Conservation (phyloP, 2,329 filamentous ascomycete species). For the Colletotrichum filicis region DNA sequence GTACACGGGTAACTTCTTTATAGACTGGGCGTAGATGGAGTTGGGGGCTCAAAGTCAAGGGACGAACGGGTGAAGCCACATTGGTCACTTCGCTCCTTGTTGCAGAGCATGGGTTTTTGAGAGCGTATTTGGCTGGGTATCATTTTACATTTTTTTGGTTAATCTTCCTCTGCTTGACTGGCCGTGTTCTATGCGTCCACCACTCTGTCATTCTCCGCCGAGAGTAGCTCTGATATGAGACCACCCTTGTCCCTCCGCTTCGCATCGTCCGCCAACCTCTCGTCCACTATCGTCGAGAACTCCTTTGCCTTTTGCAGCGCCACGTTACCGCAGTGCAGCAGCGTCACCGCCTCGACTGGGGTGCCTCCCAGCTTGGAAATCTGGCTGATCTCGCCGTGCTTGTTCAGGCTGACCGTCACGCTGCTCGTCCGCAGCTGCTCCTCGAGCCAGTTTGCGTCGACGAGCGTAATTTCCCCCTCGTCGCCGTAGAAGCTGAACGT, state of each 20-base stretch:
- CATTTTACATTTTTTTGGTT: slow-evolving; percentile 31
- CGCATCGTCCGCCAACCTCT: slow-evolving; percentile 79
- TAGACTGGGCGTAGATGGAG: slow-evolving; percentile 33
- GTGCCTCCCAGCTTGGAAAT: slow-evolving; percentile 90
- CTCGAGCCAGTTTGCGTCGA: slow-evolving; percentile 80
- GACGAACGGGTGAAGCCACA: background rate
- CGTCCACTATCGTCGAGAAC: slow-evolving; percentile 78
- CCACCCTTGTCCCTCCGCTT: slow-evolving; percentile 83
- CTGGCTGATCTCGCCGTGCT: slow-evolving; percentile 90
- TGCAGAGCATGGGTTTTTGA: slow-evolving; percentile 2
- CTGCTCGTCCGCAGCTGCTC: slow-evolving; percentile 80
- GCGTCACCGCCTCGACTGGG: slow-evolving; percentile 80
- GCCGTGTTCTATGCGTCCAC: slow-evolving; percentile 50
- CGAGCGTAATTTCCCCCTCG: slow-evolving; percentile 74
- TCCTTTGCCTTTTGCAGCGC: slow-evolving; percentile 85
- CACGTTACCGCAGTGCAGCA: slow-evolving; percentile 80
- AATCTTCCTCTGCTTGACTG: slow-evolving; percentile 37
- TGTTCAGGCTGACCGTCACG: slow-evolving; percentile 87
- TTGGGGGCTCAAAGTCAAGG: slow-evolving; percentile 3
- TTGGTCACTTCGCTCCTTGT: background rate
- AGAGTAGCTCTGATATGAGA: slow-evolving; percentile 76
- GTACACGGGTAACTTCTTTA: background rate
- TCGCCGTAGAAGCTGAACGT: slow-evolving; percentile 88
- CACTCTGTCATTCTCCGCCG: slow-evolving; percentile 83
- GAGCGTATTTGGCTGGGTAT: slow-evolving; percentile 34